Evolutionary conservation across 2,329 filamentous ascomycete species (phyloP), one percentile per base, ranked within the genome.

Genomic region (Colletotrichum spinosum): DNA sequence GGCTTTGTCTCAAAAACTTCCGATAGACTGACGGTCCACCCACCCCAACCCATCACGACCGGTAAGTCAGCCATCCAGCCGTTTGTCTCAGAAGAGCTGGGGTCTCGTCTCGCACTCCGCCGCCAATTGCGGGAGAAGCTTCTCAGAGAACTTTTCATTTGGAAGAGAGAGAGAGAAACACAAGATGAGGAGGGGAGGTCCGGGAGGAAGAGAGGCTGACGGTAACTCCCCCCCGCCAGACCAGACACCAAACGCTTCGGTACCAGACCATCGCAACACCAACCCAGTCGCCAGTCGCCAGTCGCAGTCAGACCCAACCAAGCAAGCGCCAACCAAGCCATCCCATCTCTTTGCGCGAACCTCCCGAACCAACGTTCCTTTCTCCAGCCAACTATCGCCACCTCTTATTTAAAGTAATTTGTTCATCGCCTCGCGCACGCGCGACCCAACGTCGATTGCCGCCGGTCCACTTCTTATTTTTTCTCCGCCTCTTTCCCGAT

Each of bases 141-240:
- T 25, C 25, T 25, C 25, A 25, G 4, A 25, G 25, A 25, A 25
- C 25, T 25, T 25, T 25, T 25, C 4, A 12, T 41, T 55, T 38
- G 25, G 41, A 65, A 67, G 38, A 65, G 15, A 44, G 42, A 44
- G 25, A 25, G 25, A 25, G 25, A 25, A 4, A 25, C 25, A 25
- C 25, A 25, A 25, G 3, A 25, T 25, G 25, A 5, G 3, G 25
- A 25, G 25, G 41, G 45, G 54, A 64, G 54, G 58, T 62, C 58
- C 52, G 48, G 48, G 58, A 56, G 33, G 48, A 67, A 51, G 64
- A 25, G 44, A 59, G 49, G 64, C 64, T 67, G 45, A 65, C 64
- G 53, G 35, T 39, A 67, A 49, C 49, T 39, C 17, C 33, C 54
- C 60, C 45, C 60, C 42, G 33, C 63, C 48, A 66, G 63, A 48